phyloP scores from a whole-genome alignment of 202 grass and related monocot species.

The Saccharum hybrid region DNA sequence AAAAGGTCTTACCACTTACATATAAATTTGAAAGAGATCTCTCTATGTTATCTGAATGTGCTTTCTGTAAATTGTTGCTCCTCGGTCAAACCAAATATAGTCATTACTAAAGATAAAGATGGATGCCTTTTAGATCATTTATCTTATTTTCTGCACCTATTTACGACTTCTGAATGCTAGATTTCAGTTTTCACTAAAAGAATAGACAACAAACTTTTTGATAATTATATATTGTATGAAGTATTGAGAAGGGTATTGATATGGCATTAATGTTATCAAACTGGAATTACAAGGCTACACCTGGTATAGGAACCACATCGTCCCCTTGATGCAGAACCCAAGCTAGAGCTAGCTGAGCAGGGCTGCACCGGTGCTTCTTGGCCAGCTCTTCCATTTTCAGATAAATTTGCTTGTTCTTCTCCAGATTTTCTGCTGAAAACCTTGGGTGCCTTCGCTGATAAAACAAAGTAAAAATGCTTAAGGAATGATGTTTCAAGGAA shows the following conservation, averaged over 20 bases:
- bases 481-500: background rate
- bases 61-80: background rate
- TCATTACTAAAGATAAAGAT: background rate
- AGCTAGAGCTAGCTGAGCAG: slow-evolving; percentile 74
- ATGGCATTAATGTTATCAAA: slow-evolving; percentile 4
- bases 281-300: slow-evolving; percentile 33
- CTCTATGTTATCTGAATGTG: background rate
- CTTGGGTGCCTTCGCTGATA: slow-evolving; percentile 49
- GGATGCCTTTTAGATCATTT: background rate
- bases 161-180: background rate
- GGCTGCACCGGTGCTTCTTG: slow-evolving; percentile 55
- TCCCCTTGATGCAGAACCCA: slow-evolving; percentile 78
- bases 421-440: slow-evolving; percentile 63
- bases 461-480: slow-evolving; percentile 4
- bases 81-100: background rate
- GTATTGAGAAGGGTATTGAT: background rate
- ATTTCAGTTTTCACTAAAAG: background rate
- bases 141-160: background rate
- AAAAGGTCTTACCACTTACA: background rate
- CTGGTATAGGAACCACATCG: slow-evolving; percentile 84
- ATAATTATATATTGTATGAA: background rate
- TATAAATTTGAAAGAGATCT: background rate
- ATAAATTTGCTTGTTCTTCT: slow-evolving; percentile 74
- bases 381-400: slow-evolving; percentile 52
- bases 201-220: background rate